phyloP scores from a whole-genome alignment of 495 filamentous ascomycete genomes.

The Hyaloscypha finlandica region DNA sequence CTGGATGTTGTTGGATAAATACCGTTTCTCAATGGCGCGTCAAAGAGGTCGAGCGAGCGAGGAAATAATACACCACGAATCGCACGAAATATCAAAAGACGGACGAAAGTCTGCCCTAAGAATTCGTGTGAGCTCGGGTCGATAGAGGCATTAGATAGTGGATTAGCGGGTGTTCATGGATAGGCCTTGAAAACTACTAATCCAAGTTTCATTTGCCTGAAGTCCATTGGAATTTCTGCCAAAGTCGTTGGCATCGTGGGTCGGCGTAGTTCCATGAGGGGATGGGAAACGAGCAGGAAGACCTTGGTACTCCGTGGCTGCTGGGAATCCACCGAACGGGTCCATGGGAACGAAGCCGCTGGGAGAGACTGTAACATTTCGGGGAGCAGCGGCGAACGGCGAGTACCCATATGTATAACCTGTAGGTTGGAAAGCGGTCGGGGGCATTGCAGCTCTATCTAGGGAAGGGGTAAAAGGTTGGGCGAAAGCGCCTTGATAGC shows the following conservation, averaged over 20 bases:
- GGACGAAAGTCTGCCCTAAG: background rate
- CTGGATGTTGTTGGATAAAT: background rate
- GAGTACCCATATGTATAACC: conserved; percentile 43
- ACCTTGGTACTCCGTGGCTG: conserved; percentile 43
- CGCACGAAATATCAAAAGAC: background rate
- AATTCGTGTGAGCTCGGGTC: background rate
- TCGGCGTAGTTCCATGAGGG: conserved; percentile 21
- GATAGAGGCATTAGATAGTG: background rate
- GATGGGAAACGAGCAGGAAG: conserved; percentile 46
- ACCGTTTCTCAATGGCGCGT: background rate
- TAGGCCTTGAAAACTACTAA: conserved; percentile 51
- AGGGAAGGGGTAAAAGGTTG: conserved; percentile 35
- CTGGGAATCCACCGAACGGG: conserved; percentile 44
- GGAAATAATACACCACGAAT: conserved; percentile 5
- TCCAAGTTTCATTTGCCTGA: conserved; percentile 37
- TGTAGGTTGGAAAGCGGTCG: conserved; percentile 23
- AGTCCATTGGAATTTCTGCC: conserved; percentile 19
- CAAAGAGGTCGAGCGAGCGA: background rate
- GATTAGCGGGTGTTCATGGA: conserved; percentile 52
- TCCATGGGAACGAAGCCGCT: conserved; percentile 42
- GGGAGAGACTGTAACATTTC: conserved; percentile 36
- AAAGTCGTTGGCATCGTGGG: conserved; percentile 28
- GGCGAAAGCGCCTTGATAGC: conserved; percentile 34
- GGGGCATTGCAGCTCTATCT: conserved; percentile 25
- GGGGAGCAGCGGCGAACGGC: conserved; percentile 43